phyloP scores from a whole-genome alignment of 768 basidiomycete species.

The Clitopilus hobsonii region DNA sequence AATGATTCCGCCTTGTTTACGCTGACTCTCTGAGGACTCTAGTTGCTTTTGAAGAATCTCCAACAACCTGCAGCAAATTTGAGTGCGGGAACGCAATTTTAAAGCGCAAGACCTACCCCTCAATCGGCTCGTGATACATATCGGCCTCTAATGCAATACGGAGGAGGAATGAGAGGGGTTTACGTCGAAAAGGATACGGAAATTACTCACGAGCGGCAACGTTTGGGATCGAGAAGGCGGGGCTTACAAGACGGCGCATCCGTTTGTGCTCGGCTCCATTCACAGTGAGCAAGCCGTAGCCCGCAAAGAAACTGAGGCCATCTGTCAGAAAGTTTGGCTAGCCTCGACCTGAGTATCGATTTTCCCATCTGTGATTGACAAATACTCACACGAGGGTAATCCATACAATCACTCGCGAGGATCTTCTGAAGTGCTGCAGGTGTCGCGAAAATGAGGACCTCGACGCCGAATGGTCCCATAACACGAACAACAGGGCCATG shows the following conservation, averaged over 20 bases:
- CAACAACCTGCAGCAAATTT: conserved; percentile 23
- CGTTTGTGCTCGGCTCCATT: conserved; percentile 45
- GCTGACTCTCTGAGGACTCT: conserved; percentile 14
- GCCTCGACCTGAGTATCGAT: too few species aligned
- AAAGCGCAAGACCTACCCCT: conserved; percentile 23
- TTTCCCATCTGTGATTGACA: too few species aligned
- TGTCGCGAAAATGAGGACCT: conserved; percentile 38
- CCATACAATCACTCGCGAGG: conserved; percentile 37
- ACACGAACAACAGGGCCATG: conserved; percentile 39
- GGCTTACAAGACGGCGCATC: conserved; percentile 48
- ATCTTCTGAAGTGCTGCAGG: conserved; percentile 41
- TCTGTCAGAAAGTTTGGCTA: neutral
- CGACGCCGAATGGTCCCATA: conserved; percentile 42
- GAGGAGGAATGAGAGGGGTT: too few species aligned
- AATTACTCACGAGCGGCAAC: conserved; percentile 28
- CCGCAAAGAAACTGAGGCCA: conserved; percentile 34
- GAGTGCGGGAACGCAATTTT: conserved; percentile 2
- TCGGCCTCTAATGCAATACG: conserved; percentile 29
- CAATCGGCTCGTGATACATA: conserved; percentile 44
- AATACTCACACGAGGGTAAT: conserved; percentile 38
- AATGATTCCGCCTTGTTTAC: conserved; percentile 23
- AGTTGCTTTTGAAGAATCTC: conserved; percentile 29
- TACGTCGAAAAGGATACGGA: neutral
- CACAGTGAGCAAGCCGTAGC: conserved; percentile 42
- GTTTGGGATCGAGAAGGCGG: conserved; percentile 44